Percentiles rank a stretch among this genome's conserved stretches.
These are phyloP conservation scores for Boletus patriciae DNA, from an alignment of 768 basidiomycete species.

Conservation along the genomic window DNA sequence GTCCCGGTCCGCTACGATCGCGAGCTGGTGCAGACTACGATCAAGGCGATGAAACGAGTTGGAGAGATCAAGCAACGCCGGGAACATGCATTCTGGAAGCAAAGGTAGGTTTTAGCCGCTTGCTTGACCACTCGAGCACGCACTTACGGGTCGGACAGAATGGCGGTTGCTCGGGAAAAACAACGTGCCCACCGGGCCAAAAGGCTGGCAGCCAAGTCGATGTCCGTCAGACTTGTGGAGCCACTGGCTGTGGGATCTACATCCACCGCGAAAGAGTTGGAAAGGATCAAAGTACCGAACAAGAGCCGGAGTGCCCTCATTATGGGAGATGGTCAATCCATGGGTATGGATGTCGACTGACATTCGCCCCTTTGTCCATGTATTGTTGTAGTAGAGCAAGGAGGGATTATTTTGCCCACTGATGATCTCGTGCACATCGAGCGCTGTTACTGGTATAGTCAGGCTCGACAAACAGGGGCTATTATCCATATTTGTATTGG, in stretches of 20 bases:
- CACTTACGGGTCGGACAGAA: conserved; percentile 45
- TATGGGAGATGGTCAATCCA: conserved; percentile 79
- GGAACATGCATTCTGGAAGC: conserved; percentile 96
- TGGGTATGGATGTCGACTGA: conserved; percentile 90
- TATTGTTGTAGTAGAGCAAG: background rate
- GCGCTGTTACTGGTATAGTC: background rate
- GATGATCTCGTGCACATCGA: background rate
- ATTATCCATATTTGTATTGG: conserved; percentile 19
- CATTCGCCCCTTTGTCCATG: background rate
- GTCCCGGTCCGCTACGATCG: conserved; percentile 97
- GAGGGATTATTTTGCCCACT: background rate
- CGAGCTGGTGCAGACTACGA: conserved; percentile 86
- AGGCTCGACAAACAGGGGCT: conserved; percentile 16
- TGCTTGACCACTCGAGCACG: background rate
- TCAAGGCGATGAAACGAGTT: conserved; percentile 95
- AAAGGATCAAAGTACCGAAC: conserved; percentile 74
- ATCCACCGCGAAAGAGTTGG: conserved; percentile 53
- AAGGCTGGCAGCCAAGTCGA: conserved; percentile 49
- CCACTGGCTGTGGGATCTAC: conserved; percentile 50
- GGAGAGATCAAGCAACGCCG: conserved; percentile 88
- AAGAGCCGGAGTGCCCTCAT: conserved; percentile 73
- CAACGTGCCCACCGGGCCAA: conserved; percentile 72
- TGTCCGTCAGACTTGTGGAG: conserved; percentile 64
- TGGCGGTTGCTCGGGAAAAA: conserved; percentile 81
- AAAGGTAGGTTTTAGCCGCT: conserved; percentile 51